Percentiles rank a stretch among this genome's conserved stretches.
Evolutionary conservation across 2,329 filamentous ascomycete genomes (phyloP).

Genomic region (Ampelomyces quisqualis): DNA sequence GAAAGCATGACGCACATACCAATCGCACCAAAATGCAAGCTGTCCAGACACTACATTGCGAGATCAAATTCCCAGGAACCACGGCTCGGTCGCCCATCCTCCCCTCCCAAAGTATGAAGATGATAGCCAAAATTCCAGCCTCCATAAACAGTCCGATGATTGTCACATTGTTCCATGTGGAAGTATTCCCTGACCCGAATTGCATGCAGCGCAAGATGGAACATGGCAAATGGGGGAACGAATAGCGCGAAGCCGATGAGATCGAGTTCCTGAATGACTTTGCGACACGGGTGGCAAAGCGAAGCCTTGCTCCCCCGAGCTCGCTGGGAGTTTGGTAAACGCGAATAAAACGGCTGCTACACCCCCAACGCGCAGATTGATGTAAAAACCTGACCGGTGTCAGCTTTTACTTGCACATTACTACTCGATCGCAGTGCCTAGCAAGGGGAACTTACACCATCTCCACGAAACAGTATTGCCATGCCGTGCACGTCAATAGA

Average conservation of each 20-base stretch:
- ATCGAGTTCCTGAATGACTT: conserved; percentile 39
- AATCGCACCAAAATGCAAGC: conserved; percentile 11
- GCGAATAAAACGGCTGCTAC: conserved; percentile 35
- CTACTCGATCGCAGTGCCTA: too few relatives aligned
- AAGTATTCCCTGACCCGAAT: conserved; percentile 38
- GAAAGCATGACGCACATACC: conserved; percentile 14
- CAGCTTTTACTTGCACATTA: too few relatives aligned
- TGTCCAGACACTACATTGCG: conserved; percentile 35
- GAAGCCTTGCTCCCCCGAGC: conserved; percentile 6
- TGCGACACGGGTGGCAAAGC: conserved; percentile 21
- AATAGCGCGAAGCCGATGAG: conserved; percentile 41
- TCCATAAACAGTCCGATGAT: conserved; percentile 43
- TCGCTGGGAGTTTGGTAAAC: conserved; percentile 33
- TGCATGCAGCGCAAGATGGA: conserved; percentile 47
- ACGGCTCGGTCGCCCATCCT: conserved; percentile 41
- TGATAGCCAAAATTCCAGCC: conserved; percentile 25
- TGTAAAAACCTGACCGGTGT: conserved; percentile 39
- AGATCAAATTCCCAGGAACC: conserved; percentile 41
- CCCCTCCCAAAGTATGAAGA: conserved; percentile 43
- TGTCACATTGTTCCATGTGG: conserved; percentile 38
- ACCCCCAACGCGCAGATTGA: conserved; percentile 45
- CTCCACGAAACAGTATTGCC: conserved; percentile 40
- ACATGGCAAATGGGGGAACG: conserved; percentile 36
- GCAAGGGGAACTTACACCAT: conserved; percentile 37
- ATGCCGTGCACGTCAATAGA: conserved; percentile 23